phyloP scores from a whole-genome alignment of 2,329 filamentous ascomycete genomes.

The Talaromyces sp. region DNA sequence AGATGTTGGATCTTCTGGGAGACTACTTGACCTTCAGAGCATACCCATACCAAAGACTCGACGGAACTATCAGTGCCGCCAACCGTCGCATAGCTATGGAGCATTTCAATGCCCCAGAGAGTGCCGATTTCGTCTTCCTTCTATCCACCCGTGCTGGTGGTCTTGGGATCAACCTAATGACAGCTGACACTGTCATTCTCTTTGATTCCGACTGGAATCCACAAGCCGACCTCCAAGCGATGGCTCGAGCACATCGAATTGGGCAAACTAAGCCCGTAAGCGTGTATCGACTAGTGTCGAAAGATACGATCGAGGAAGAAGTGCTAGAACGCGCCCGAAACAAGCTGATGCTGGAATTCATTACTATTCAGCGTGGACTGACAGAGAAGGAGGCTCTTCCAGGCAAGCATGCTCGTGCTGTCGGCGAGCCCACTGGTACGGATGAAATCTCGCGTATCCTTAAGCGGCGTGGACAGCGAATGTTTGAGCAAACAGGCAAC shows the following conservation, averaged over 20 bases:
- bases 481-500: conserved; percentile 97
- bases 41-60: conserved; percentile 91
- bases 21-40: conserved; percentile 89
- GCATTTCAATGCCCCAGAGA: conserved; percentile 95
- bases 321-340: conserved; percentile 93
- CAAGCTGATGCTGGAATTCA: conserved; percentile 93
- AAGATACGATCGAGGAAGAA: conserved; percentile 97
- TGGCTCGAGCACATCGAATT: conserved; percentile 96
- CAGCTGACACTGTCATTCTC: conserved; percentile 92
- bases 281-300: conserved; percentile 92
- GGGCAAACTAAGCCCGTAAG: conserved; percentile 94
- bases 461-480: conserved; percentile 96
- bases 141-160: conserved; percentile 93
- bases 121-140: conserved; percentile 92
- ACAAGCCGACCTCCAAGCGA: conserved; percentile 94
- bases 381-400: conserved; percentile 87
- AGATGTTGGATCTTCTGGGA: conserved; percentile 92
- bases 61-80: conserved; percentile 86
- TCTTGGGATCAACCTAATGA: conserved; percentile 98
- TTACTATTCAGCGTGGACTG: conserved; percentile 94
- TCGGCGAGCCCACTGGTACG: conserved; percentile 77
- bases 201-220: conserved; percentile 98
- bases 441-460: conserved; percentile 95
- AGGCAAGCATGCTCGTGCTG: conserved; percentile 65
- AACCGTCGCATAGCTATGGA: conserved; percentile 91